Evolutionary conservation across 352 stramenopile genomes (phyloP).

Genomic region (Phytophthora pisi): DNA sequence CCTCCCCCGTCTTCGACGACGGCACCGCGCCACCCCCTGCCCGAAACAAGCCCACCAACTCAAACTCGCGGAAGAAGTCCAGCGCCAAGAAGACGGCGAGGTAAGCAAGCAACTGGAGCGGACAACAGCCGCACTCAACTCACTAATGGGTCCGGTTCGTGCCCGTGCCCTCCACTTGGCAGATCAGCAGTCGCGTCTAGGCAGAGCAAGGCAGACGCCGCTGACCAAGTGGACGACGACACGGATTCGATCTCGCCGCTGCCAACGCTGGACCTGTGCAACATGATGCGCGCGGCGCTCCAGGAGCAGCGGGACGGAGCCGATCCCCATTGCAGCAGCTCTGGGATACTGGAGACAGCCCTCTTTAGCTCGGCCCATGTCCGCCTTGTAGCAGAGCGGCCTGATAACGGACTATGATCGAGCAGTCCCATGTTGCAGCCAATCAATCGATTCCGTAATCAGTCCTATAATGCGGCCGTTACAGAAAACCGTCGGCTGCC

Average conservation of each 20-base stretch:
- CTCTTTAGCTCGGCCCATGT: constrained; percentile 12
- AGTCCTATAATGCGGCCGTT: not conserved
- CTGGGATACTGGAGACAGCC: constrained; percentile 2
- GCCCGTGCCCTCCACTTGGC: constrained; percentile 7
- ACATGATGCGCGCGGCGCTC: constrained; percentile 16
- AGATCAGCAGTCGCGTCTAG: constrained; percentile 21
- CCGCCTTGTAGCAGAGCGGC: not conserved
- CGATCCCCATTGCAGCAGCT: not conserved
- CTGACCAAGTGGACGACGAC: constrained; percentile 4
- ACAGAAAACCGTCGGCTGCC: constrained; percentile 6
- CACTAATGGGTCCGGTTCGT: constrained; percentile 13
- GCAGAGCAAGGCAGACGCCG: constrained; percentile 4
- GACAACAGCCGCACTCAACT: not conserved
- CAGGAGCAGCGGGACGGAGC: not conserved
- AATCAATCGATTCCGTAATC: constrained; percentile 23
- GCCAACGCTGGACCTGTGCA: constrained; percentile 32
- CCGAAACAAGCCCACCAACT: constrained; percentile 15
- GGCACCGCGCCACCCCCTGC: constrained; percentile 4
- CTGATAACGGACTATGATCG: not conserved
- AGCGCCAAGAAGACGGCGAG: constrained; percentile 24
- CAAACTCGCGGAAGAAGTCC: constrained; percentile 15
- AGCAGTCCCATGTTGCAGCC: not conserved
- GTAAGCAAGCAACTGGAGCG: constrained; percentile 23
- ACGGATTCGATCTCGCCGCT: constrained; percentile 10
- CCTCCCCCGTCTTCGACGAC: constrained; percentile 35